These are phyloP conservation scores for Penicillium waksmanii DNA, from an alignment of 495 filamentous ascomycete species.

Conservation along the genomic window DNA sequence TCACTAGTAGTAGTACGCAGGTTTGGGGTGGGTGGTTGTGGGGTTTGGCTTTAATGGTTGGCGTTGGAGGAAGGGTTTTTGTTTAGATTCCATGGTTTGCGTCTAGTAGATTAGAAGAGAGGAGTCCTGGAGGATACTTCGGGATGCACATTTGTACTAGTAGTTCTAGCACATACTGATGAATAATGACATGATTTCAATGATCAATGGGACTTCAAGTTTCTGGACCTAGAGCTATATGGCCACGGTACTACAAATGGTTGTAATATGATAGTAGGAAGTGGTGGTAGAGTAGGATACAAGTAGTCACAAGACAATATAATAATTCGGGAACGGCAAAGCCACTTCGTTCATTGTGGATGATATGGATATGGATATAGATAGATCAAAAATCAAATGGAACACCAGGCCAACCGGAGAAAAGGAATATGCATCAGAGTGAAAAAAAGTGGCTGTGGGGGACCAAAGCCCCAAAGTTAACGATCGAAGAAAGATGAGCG, in stretches of 20 bases:
- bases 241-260: too few species aligned
- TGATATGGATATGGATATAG: not conserved
- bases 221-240: not conserved
- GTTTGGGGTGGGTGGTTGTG: not conserved
- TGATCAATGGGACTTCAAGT: too few species aligned
- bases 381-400: not conserved
- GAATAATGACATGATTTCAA: slow-evolving; percentile 1
- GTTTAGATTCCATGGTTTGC: not conserved
- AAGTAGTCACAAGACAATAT: too few species aligned
- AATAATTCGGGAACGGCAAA: too few species aligned
- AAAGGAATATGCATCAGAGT: not conserved
- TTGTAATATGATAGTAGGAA: not conserved
- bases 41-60: not conserved
- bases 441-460: not conserved
- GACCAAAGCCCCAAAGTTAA: slow-evolving; percentile 1
- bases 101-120: not conserved
- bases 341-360: not conserved
- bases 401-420: not conserved
- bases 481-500: not conserved
- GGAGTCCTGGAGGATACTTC: not conserved
- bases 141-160: not conserved
- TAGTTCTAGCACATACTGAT: not conserved
- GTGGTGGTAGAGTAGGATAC: not conserved
- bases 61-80: not conserved
- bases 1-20: too few species aligned